phyloP scores from a whole-genome alignment of 192 early-diverging fungal genomes.

The Entomortierella beljakovae region DNA sequence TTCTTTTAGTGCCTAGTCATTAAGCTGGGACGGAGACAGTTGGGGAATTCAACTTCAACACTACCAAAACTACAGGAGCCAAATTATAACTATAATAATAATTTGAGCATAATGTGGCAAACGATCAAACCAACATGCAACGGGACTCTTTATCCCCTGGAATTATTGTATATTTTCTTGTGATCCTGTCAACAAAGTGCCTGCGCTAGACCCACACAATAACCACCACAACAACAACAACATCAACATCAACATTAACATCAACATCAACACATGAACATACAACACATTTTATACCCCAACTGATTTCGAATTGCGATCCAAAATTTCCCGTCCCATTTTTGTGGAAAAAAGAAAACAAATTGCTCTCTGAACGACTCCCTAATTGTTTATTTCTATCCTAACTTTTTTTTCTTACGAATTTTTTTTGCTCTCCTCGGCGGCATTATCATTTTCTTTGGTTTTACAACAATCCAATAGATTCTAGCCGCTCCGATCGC shows the following conservation, averaged over 20 bases:
- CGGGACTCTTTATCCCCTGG: not conserved
- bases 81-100: too few species aligned
- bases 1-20: too few species aligned
- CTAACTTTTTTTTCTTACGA: constrained; percentile 12
- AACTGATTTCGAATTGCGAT: not conserved
- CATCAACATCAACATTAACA: not conserved
- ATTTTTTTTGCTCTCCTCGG: not conserved
- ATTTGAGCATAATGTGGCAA: not conserved
- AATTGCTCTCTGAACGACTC: constrained; percentile 16
- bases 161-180: not conserved
- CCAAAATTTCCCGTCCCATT: constrained; percentile 39
- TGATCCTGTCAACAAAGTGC: not conserved
- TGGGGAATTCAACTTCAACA: too few species aligned
- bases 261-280: constrained; percentile 8
- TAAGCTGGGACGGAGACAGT: too few species aligned
- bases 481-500: constrained; percentile 64
- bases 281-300: not conserved
- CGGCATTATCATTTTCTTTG: not conserved
- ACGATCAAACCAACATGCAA: not conserved
- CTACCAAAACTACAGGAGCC: not conserved
- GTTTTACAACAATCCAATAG: not conserved
- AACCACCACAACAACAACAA: constrained; percentile 5
- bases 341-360: constrained; percentile 11
- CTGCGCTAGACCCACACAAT: not conserved
- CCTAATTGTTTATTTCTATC: constrained; percentile 22